Conservation (phyloP, 176 grass and related monocot species). For the Lolium rigidum region DNA sequence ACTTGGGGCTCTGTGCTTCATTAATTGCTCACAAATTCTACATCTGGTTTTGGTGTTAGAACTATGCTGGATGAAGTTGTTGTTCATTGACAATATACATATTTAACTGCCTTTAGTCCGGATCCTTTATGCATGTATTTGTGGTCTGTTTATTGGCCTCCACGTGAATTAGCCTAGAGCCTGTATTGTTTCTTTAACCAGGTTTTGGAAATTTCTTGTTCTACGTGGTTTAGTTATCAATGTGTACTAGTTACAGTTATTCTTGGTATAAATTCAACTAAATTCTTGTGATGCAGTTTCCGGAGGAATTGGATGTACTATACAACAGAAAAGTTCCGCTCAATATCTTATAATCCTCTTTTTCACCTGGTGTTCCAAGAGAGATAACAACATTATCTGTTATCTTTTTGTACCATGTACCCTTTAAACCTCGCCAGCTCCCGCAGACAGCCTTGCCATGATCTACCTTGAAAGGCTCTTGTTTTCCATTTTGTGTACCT, state of each 20-base stretch:
- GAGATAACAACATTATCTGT: not conserved
- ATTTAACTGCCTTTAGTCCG: not conserved
- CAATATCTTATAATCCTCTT: not conserved
- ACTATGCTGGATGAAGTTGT: not conserved
- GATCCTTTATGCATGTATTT: slow-evolving; percentile 1
- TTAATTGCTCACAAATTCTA: slow-evolving; percentile 2
- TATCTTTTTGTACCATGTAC: slow-evolving; percentile 5
- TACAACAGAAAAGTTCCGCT: not conserved
- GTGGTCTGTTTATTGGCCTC: not conserved
- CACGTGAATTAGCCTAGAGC: not conserved
- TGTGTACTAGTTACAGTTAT: not conserved
- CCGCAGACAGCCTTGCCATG: not conserved
- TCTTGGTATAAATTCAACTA: not conserved
- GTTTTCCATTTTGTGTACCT: slow-evolving; percentile 1
- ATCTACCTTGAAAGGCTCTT: slow-evolving; percentile 1
- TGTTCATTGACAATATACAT: not conserved
- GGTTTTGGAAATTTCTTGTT: not conserved
- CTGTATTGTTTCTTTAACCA: not conserved
- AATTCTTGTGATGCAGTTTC: not conserved
- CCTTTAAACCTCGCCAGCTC: not conserved
- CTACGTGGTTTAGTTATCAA: not conserved
- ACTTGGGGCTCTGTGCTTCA: not conserved
- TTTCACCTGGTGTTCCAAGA: not conserved
- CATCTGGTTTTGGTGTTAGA: not conserved
- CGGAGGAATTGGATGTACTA: not conserved